Evolutionary conservation across 768 basidiomycete species (phyloP).

Genomic region (Boletus tomentosulus): DNA sequence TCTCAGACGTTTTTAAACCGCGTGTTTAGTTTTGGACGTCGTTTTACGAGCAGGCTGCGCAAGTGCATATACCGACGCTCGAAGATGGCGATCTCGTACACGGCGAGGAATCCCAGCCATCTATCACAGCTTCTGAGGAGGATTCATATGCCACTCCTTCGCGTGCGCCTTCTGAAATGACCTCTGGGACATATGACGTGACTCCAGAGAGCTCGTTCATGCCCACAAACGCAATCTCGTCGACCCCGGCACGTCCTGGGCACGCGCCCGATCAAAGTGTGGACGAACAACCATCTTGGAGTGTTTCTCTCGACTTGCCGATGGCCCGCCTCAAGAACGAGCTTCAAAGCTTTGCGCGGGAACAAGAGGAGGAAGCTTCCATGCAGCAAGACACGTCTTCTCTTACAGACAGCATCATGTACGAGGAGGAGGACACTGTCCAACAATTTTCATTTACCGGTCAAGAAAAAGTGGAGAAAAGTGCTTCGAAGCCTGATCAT

Average conservation of each 20-base stretch:
- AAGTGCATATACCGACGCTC: conserved; percentile 73
- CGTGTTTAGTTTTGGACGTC: conserved; percentile 83
- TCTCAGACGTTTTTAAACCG: not conserved
- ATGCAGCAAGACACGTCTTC: conserved; percentile 17
- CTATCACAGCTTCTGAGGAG: conserved; percentile 13
- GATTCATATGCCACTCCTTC: conserved; percentile 8
- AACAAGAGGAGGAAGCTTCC: conserved; percentile 35
- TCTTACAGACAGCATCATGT: conserved; percentile 26
- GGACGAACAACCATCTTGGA: conserved; percentile 62
- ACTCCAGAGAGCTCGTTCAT: conserved; percentile 71
- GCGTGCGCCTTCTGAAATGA: conserved; percentile 5
- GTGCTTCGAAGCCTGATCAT: conserved; percentile 39
- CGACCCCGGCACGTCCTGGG: conserved; percentile 59
- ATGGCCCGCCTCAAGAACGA: conserved; percentile 63
- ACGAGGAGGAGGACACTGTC: conserved; percentile 27
- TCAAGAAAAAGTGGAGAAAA: conserved; percentile 47
- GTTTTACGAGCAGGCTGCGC: conserved; percentile 93
- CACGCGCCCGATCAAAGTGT: conserved; percentile 35
- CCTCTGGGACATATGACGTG: conserved; percentile 29
- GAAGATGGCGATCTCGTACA: conserved; percentile 62
- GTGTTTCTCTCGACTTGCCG: conserved; percentile 67
- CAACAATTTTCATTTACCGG: conserved; percentile 27
- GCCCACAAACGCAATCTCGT: conserved; percentile 69
- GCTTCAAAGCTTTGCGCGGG: conserved; percentile 47
- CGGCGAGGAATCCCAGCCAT: conserved; percentile 42